Evolutionary conservation across 176 grass and related monocot genomes (phyloP).

Genomic region (Microstegium vimineum): DNA sequence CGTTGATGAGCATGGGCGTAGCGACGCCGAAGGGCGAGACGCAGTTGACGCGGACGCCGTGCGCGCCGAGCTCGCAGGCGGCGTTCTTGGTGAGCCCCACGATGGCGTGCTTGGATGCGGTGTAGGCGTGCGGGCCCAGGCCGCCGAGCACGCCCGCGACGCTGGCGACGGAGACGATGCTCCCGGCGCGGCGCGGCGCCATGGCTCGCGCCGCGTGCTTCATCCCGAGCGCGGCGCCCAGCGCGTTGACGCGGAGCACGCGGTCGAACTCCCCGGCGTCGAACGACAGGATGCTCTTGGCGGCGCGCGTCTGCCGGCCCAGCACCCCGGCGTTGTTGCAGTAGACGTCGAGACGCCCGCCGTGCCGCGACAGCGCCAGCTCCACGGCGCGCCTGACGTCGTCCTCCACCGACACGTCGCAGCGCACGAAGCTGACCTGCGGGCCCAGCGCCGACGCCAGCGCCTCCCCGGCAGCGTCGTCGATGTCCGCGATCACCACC

Average conservation of each 20-base stretch:
- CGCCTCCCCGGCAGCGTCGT: slow-evolving; percentile 38
- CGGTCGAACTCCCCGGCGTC: slow-evolving; percentile 83
- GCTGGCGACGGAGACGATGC: slow-evolving; percentile 89
- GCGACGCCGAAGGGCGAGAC: slow-evolving; percentile 96
- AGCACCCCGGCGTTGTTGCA: slow-evolving; percentile 86
- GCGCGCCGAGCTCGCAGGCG: slow-evolving; percentile 86
- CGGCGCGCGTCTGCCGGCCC: slow-evolving; percentile 70
- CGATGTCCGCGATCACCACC: slow-evolving; percentile 82
- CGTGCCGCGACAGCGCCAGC: slow-evolving; percentile 39
- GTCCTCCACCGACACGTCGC: slow-evolving; percentile 71
- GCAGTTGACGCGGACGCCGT: slow-evolving; percentile 95
- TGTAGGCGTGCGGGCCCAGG: slow-evolving; percentile 90
- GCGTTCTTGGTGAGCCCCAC: slow-evolving; percentile 96
- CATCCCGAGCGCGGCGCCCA: slow-evolving; percentile 88
- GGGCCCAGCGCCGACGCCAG: slow-evolving; percentile 53
- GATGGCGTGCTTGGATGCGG: slow-evolving; percentile 92
- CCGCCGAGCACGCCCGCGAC: slow-evolving; percentile 91
- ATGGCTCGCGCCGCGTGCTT: slow-evolving; percentile 95
- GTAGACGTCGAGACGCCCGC: slow-evolving; percentile 68
- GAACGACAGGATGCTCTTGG: slow-evolving; percentile 81
- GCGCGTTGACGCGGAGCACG: slow-evolving; percentile 81
- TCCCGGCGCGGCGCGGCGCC: slow-evolving; percentile 43
- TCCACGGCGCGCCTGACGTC: slow-evolving; percentile 59
- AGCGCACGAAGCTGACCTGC: slow-evolving; percentile 49
- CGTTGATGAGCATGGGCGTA: slow-evolving; percentile 93